Base-by-base conservation (phyloP, 2,329 filamentous ascomycete genomes). In the Aspergillus sp. region DNA sequence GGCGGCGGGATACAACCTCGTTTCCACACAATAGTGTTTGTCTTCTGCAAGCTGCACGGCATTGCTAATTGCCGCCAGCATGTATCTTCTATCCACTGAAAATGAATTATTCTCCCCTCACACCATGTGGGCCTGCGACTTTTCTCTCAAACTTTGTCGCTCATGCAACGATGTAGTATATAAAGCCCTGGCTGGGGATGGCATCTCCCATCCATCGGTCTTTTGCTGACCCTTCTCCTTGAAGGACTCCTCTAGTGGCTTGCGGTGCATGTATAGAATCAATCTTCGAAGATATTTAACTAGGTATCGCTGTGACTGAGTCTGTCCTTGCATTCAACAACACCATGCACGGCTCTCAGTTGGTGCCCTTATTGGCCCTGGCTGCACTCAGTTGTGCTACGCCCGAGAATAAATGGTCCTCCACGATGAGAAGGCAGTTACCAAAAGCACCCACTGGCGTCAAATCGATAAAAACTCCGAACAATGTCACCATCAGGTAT, bases 401-500 rank as follows among this genome's bases (percentile, higher is more conserved):
- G 12, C n/a, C 60, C n/a, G 28, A 53, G 10, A 51, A 53, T 47
- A 54, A 36, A 38, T 62, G 59, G 15, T 55, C 64, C 38, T 57
- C 66, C 28, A 65, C 12, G 59, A 59, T 53, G 62, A 49, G 65
- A 51, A 68, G 75, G 28, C 74, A 78, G 59, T 59, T 79, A 13
- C 77, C 76, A 15, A 64, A 73, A 2, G 68, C 75, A 50, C 72
- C 77, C 17, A 74, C 72, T 2, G 74, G 72, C 9, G 72, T 79
- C n/a, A 73, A 76, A 59, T 70, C 71, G 2, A 72, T 79, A 50
- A 71, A 67, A 50, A 76, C 75, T 15, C 73, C 77, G 4, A 78
- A 74, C 58, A 80, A 80, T 58, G 74, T 84, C 62, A 80, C 80
- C 23, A 84, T 87, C 58, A 82, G 84, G 17, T 87, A 85, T 71